Conservation (phyloP, 495 filamentous ascomycete species). For the Amniculicola lignicola region DNA sequence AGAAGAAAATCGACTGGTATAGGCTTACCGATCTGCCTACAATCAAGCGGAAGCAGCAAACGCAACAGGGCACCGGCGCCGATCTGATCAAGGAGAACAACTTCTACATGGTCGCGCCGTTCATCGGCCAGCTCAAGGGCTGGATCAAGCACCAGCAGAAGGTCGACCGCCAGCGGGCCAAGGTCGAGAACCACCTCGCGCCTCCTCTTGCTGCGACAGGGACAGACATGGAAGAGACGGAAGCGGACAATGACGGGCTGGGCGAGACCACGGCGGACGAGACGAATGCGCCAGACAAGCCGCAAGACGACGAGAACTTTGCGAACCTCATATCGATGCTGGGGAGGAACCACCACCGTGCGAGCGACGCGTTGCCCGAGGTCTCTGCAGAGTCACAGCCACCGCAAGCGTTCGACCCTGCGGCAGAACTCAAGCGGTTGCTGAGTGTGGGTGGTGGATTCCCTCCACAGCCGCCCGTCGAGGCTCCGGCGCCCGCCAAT, state of each 20-base stretch:
- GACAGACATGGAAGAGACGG: conserved; percentile 33
- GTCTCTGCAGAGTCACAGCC: conserved; percentile 17
- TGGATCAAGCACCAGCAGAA: conserved; percentile 86
- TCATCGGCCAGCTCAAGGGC: conserved; percentile 77
- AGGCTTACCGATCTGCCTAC: conserved; percentile 82
- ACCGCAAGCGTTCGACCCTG: conserved; percentile 28
- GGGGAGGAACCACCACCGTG: conserved; percentile 10
- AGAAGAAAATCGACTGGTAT: conserved; percentile 81
- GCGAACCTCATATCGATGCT: conserved; percentile 21
- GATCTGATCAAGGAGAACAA: conserved; percentile 69
- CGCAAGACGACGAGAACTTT: conserved; percentile 3
- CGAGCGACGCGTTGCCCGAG: conserved; percentile 33
- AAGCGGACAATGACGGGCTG: conserved; percentile 11
- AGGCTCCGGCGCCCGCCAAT: conserved; percentile 7
- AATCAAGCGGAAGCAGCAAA: conserved; percentile 62
- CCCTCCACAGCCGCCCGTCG: conserved; percentile 1
- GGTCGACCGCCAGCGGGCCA: conserved; percentile 50
- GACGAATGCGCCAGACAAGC: neutral
- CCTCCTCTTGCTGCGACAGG: conserved; percentile 19
- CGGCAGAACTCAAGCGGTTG: conserved; percentile 38
- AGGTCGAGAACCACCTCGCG: conserved; percentile 28
- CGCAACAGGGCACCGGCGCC: conserved; percentile 49
- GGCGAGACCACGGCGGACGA: conserved; percentile 32
- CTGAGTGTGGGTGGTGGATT: conserved; percentile 32
- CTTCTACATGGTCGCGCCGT: conserved; percentile 97